phyloP scores from a whole-genome alignment of 345 rosid species.

The Aurinia saxatilis region DNA sequence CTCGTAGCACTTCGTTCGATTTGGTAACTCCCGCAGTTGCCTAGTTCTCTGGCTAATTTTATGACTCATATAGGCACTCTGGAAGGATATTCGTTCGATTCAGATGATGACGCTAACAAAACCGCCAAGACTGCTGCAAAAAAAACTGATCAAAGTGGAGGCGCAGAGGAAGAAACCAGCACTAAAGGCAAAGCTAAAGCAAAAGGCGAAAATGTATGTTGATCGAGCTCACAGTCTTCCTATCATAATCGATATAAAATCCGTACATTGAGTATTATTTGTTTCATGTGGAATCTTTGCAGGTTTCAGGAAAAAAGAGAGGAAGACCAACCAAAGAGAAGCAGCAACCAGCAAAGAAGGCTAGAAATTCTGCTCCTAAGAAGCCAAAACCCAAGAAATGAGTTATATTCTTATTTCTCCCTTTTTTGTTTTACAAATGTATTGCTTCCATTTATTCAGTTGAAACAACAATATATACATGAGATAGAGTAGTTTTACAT shows the following conservation, averaged over 20 bases:
- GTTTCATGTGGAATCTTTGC: slow-evolving; percentile 24
- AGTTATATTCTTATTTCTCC: slow-evolving; percentile 3
- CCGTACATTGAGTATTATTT: neutral
- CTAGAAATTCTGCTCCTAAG: slow-evolving; percentile 31
- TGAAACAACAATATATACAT: slow-evolving; percentile 7
- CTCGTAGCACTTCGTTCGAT: neutral
- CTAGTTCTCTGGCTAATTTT: neutral
- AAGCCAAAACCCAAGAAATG: slow-evolving; percentile 37
- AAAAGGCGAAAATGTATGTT: slow-evolving; percentile 46
- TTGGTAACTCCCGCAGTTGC: neutral
- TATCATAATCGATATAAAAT: neutral
- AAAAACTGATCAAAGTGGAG: slow-evolving; percentile 49
- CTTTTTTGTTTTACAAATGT: neutral
- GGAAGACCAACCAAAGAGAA: slow-evolving; percentile 49
- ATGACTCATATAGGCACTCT: slow-evolving; percentile 54
- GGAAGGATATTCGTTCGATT: slow-evolving; percentile 74
- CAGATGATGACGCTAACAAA: slow-evolving; percentile 79
- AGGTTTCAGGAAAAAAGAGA: slow-evolving; percentile 53
- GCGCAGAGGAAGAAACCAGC: slow-evolving; percentile 35
- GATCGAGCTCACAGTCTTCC: neutral
- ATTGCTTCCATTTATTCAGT: neutral
- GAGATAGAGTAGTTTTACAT: slow-evolving; percentile 3
- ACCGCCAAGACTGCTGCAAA: slow-evolving; percentile 37
- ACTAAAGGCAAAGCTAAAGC: slow-evolving; percentile 60
- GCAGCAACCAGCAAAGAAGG: slow-evolving; percentile 52